Percentiles rank a stretch among this genome's conserved stretches.
phyloP scores from a whole-genome alignment of 805 yeast species.

The Brettanomyces sp. region DNA sequence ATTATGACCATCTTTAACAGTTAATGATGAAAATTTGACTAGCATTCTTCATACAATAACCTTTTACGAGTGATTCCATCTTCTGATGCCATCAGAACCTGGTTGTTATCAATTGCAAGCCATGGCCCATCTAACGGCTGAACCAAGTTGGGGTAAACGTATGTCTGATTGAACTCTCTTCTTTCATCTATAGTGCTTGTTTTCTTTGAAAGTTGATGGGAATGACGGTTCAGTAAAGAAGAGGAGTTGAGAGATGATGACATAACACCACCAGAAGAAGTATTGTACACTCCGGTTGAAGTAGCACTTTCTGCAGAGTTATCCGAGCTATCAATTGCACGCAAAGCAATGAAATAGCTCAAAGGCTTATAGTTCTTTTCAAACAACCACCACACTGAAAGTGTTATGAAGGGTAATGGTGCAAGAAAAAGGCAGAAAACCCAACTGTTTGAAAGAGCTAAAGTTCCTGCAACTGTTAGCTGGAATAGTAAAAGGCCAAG shows the following conservation, averaged over 20 bases:
- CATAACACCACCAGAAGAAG: no score
- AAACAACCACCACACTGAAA: slow-evolving; percentile 67
- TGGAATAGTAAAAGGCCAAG: slow-evolving; percentile 80
- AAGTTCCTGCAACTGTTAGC: slow-evolving; percentile 84
- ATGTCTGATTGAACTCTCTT: slow-evolving; percentile 61
- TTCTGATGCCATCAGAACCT: slow-evolving; percentile 36
- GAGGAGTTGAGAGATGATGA: background rate
- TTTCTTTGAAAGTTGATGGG: slow-evolving; percentile 1
- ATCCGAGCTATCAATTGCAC: slow-evolving; percentile 48
- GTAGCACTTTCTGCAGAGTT: slow-evolving; percentile 4
- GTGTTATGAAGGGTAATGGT: slow-evolving; percentile 68
- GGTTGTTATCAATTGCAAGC: slow-evolving; percentile 56
- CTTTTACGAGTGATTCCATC: slow-evolving; percentile 25
- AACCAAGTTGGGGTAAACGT: slow-evolving; percentile 68
- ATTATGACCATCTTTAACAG: no score
- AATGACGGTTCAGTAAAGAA: background rate
- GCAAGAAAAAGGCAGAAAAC: slow-evolving; percentile 58
- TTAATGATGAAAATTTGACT: background rate
- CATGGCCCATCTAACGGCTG: slow-evolving; percentile 78
- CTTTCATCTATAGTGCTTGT: slow-evolving; percentile 63
- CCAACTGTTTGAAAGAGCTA: slow-evolving; percentile 71
- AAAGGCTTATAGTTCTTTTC: slow-evolving; percentile 75
- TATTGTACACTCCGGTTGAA: background rate
- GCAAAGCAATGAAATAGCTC: slow-evolving; percentile 74
- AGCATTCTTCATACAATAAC: slow-evolving; percentile 19